phyloP scores from a whole-genome alignment of 441 rosid genomes.

The Aleurites moluccanus region DNA sequence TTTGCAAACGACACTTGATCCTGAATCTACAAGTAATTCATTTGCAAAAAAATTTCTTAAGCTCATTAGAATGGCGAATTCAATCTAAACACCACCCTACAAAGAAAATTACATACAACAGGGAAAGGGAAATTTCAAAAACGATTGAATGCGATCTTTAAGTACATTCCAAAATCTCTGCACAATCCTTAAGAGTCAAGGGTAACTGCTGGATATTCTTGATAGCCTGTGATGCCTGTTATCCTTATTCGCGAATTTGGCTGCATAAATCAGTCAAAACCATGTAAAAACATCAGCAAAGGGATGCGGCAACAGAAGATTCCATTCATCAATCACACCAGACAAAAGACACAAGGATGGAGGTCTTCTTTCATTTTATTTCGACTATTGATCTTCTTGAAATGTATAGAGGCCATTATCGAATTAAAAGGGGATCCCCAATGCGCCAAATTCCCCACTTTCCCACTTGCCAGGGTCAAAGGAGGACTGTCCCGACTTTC shows the following conservation, averaged over 20 bases:
- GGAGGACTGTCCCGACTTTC: not conserved
- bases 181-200: conserved; percentile 37
- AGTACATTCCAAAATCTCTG: not conserved
- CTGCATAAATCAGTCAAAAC: conserved; percentile 39
- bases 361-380: not conserved
- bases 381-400: not conserved
- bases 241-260: conserved; percentile 89
- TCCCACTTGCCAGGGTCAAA: not conserved
- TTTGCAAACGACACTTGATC: too few relatives aligned
- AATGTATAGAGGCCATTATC: not conserved
- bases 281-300: conserved; percentile 6
- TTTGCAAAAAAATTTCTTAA: not conserved
- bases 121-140: not conserved
- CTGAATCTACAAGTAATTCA: not conserved
- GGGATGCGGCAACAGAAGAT: not conserved
- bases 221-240: conserved; percentile 78
- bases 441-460: not conserved
- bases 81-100: conserved; percentile 7
- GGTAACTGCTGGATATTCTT: conserved; percentile 68
- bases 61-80: not conserved
- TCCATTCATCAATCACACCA: not conserved
- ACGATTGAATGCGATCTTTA: not conserved
- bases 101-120: conserved; percentile 31
- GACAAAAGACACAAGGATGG: not conserved
- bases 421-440: not conserved